phyloP scores from a whole-genome alignment of 371 early-diverging fungal genomes.

The Antonospora locustae region DNA sequence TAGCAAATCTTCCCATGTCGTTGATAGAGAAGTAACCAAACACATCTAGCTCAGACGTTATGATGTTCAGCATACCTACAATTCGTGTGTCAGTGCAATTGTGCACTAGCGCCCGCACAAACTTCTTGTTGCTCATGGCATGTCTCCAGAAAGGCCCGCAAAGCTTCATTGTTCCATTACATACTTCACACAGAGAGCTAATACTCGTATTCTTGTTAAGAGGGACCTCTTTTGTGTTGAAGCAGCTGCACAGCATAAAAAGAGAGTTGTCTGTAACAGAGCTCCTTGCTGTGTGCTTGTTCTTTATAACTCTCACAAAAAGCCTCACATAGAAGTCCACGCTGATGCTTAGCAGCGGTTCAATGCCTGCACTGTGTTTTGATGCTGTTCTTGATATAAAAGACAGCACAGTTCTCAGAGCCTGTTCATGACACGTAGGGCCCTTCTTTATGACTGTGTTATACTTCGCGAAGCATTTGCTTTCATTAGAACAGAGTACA shows the following conservation, averaged over 20 bases:
- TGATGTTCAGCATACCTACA: slow-evolving; percentile 77
- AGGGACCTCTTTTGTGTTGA: slow-evolving; percentile 20
- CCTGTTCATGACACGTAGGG: slow-evolving; percentile 45
- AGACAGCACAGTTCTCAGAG: slow-evolving; percentile 68
- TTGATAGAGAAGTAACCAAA: slow-evolving; percentile 47
- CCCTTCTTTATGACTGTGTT: slow-evolving; percentile 56
- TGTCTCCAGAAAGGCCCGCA: slow-evolving; percentile 86
- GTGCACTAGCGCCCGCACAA: slow-evolving; percentile 60
- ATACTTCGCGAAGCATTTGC: slow-evolving; percentile 75
- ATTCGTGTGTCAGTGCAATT: slow-evolving; percentile 63
- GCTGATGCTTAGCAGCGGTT: slow-evolving; percentile 74
- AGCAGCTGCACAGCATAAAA: slow-evolving; percentile 45
- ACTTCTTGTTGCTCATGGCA: slow-evolving; percentile 65
- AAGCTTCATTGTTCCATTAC: slow-evolving; percentile 56
- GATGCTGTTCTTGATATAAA: slow-evolving; percentile 69
- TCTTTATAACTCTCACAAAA: slow-evolving; percentile 76
- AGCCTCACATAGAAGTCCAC: slow-evolving; percentile 96
- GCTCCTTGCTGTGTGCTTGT: slow-evolving; percentile 63
- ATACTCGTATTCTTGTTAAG: slow-evolving; percentile 8
- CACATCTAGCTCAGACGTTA: slow-evolving; percentile 59
- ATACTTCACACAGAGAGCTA: slow-evolving; percentile 38
- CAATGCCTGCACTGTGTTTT: slow-evolving; percentile 69
- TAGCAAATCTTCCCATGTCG: slow-evolving; percentile 22
- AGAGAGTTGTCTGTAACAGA: slow-evolving; percentile 47
- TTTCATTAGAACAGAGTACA: slow-evolving; percentile 66